Evolutionary conservation across 2,329 filamentous ascomycete species (phyloP), one percentile per base, ranked within the genome.

Genomic region (Aspergillus novoparasiticus): DNA sequence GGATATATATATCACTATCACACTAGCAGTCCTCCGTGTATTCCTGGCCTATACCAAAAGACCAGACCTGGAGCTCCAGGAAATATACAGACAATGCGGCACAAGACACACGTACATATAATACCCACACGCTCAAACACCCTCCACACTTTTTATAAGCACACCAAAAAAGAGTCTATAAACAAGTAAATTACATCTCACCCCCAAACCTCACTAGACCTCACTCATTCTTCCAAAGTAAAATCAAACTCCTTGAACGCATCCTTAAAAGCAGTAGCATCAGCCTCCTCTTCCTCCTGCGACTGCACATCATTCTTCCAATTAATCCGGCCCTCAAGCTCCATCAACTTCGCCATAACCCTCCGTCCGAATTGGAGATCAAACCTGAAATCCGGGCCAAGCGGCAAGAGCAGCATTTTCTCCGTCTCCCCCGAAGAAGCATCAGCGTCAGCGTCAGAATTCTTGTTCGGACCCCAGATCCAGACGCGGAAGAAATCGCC

Each of bases 211-310:
- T 2, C 14, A 2, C 2, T 6, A 39, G 11, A 9, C 2, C 4
- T 3, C 3, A 36, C 21, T 65, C 53, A 67, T 62, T 72, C 73
- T 61, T 79, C 73, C 65, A 84, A 69, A 48, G 92, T 90, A 76
- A 97, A 97, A 77, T 99, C 94, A 85, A 91, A 97, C 36, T 87
- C 83, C 78, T 92, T 89, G 74, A 96, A 99, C 1, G 90, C 89
- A 69, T 86, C 83, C 71, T 94, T 93, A 78, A 98, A 96, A 11
- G 85, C 86, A 59, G 88, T 86, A 2, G 90, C 91, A 75, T 98
- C 94, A 51, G 83, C 83, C 60, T 85, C 88, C 81, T 98, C 95
- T 69, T 97, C 93, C 12, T 87, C 87, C 62, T 89, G 83, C 0
- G 86, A 86, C 80, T 98, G 94, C 36, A 84, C 85, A 68, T 92